phyloP scores from a whole-genome alignment of 1,284 basidiomycete genomes.

The Coniophora puteana region DNA sequence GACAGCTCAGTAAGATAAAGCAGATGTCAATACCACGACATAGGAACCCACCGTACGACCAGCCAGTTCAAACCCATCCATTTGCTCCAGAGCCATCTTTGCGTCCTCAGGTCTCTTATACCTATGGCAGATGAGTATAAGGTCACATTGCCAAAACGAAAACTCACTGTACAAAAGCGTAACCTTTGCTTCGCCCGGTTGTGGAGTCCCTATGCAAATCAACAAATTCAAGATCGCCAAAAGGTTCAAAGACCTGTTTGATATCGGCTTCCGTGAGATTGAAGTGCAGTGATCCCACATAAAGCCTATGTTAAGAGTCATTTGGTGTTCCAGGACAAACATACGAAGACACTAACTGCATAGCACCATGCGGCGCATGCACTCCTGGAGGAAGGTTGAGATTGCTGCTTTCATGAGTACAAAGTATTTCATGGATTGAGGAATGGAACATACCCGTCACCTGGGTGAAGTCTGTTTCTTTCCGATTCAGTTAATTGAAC shows the following conservation, averaged over 20 bases:
- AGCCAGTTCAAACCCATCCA: slow-evolving; percentile 98
- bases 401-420: slow-evolving; percentile 43
- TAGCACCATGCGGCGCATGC: slow-evolving; percentile 68
- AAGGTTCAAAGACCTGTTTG: slow-evolving; percentile 97
- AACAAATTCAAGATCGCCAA: slow-evolving; percentile 96
- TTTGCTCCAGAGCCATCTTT: slow-evolving; percentile 94
- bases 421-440: slow-evolving; percentile 6
- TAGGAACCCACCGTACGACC: slow-evolving; percentile 73
- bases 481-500: slow-evolving; percentile 97
- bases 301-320: slow-evolving; percentile 58
- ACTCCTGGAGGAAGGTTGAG: slow-evolving; percentile 76
- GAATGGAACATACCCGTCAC: slow-evolving; percentile 56
- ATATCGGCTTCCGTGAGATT: slow-evolving; percentile 95
- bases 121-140: slow-evolving; percentile 37
- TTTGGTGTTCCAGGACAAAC: slow-evolving; percentile 6
- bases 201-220: slow-evolving; percentile 93
- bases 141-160: not conserved
- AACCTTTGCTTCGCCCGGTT: slow-evolving; percentile 95
- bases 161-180: slow-evolving; percentile 90
- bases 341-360: slow-evolving; percentile 55
- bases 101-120: slow-evolving; percentile 90
- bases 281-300: slow-evolving; percentile 95
- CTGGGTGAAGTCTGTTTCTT: slow-evolving; percentile 84
- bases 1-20: too few relatives aligned
- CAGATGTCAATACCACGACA: slow-evolving; percentile 1